Evolutionary conservation across 1,284 basidiomycete species (phyloP), one percentile per base, ranked within the genome.

Genomic region (Cryptococcus sp.): DNA sequence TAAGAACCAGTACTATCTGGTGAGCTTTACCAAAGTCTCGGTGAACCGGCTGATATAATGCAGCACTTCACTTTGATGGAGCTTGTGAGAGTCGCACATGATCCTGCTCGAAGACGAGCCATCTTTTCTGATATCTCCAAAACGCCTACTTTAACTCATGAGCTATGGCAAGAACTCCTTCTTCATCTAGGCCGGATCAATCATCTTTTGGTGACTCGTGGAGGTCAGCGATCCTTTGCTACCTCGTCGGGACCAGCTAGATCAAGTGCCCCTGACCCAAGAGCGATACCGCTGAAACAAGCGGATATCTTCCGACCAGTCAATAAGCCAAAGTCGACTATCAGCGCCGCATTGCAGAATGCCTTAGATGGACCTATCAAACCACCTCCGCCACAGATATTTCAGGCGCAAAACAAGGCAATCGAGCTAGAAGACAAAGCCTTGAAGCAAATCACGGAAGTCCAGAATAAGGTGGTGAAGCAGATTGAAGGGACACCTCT

Each of bases 51-150:
- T 34, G 46, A 56, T 53, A 58, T 46, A 6, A n/a, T 23, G 11
- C 44, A 71, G 69, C 65, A 70, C 59, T 71, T 73, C 61, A 75
- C 73, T 1, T 47, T 73, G n/a, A 67, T 74, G 61, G 73, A 75
- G 60, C 61, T 75, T 2, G 60, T 72, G 23, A 63, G 71, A 32
- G 59, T 70, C 7, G 64, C 64, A 8, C 58, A 67, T 47, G 58
- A 57, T 11, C 59, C 58, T 4, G 32, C 57, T 5, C 63, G 63
- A 11, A 62, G 73, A 5, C 59, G 67, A 41, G 62, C 59, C 15
- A 56, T 75, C 14, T 75, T 75, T 56, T 55, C 59, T 45, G 67
- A 69, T 54, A 58, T 64, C 4, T 58, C 67, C 23, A 63, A 58
- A 41, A 52, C 52, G 14, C 67, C 66, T 5, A 63, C 59, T 15